Percentiles rank a stretch among this genome's conserved stretches.
Conservation (phyloP, 2,329 filamentous ascomycete genomes). For the Fonsecaea multimorphosa region DNA sequence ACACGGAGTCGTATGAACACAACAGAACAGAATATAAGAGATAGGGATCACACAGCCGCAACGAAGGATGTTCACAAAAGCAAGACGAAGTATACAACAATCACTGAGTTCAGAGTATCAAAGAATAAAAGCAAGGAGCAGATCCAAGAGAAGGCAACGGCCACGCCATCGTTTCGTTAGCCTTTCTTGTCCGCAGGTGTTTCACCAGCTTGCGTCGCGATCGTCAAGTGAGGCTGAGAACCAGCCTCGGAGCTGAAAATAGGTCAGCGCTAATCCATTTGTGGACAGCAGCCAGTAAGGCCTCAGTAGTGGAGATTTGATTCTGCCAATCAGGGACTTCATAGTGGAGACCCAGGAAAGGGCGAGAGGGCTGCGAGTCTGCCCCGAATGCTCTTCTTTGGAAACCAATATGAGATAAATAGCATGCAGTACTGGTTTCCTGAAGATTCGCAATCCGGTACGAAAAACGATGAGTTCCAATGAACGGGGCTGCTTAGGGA, state of each 20-base stretch:
- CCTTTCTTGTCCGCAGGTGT: constrained; percentile 1
- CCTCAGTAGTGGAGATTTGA: background rate
- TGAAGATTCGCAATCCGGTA: background rate
- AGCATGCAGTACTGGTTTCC: background rate
- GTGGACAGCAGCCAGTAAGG: background rate
- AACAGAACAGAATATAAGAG: background rate
- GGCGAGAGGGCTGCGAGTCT: background rate
- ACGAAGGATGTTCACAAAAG: background rate
- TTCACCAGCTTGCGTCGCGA: background rate
- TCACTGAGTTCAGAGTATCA: background rate
- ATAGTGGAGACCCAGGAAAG: background rate
- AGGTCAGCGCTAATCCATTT: background rate
- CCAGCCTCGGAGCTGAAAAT: constrained; percentile 2
- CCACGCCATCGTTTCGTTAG: background rate
- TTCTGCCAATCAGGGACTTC: background rate
- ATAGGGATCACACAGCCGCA: background rate
- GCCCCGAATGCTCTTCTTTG: background rate
- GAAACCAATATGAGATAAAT: background rate
- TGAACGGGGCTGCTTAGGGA: background rate
- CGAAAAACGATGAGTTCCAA: background rate
- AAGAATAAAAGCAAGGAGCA: background rate
- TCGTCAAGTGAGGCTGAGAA: background rate
- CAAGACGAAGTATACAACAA: background rate
- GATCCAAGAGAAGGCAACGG: background rate
- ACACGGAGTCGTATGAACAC: background rate